These are phyloP conservation scores for Cyclanthera cordifolia DNA, from an alignment of 306 rosid genomes.

Conservation along the genomic window DNA sequence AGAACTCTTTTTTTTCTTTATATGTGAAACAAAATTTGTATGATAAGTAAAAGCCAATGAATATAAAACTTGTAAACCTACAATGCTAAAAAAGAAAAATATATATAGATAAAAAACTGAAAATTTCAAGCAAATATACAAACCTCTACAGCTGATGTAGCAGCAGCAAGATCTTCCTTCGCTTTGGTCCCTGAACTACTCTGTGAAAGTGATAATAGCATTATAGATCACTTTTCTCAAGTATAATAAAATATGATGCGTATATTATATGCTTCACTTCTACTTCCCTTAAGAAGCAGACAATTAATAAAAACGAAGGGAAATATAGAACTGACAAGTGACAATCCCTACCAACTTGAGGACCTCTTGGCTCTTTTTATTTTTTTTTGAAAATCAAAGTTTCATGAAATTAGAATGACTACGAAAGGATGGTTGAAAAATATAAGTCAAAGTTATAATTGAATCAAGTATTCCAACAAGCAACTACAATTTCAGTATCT, in stretches of 20 bases:
- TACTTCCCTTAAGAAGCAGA: neutral
- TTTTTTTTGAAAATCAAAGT: neutral
- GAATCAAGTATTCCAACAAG: neutral
- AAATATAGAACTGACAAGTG: neutral
- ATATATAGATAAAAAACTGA: neutral
- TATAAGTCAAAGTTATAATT: neutral
- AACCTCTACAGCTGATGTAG: slow-evolving; percentile 83
- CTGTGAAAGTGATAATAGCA: slow-evolving; percentile 29
- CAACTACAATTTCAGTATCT: neutral
- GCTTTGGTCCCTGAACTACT: slow-evolving; percentile 97
- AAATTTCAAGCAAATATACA: neutral
- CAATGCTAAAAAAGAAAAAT: neutral
- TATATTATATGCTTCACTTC: neutral
- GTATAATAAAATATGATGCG: neutral
- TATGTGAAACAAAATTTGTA: neutral
- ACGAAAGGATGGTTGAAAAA: neutral
- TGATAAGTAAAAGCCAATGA: neutral
- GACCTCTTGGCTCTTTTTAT: neutral
- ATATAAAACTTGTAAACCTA: neutral
- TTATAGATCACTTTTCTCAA: slow-evolving; percentile 14
- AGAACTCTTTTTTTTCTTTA: neutral
- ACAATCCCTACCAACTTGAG: neutral
- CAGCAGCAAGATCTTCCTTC: slow-evolving; percentile 95
- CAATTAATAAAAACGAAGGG: neutral
- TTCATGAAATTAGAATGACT: neutral